phyloP scores from a whole-genome alignment of 176 grass and related monocot genomes.

The Oryza rufipogon region DNA sequence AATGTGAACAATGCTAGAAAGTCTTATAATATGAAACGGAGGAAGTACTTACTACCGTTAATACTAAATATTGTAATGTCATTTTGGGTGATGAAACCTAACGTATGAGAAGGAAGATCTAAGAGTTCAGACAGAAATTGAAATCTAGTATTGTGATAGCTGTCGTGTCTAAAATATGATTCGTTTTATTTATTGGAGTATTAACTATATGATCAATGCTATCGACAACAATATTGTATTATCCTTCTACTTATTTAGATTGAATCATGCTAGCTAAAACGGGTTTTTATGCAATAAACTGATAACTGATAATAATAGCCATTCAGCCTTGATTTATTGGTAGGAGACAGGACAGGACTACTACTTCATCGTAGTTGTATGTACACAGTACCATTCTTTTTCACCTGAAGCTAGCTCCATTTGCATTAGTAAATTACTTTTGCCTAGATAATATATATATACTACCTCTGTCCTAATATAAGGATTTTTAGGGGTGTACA shows the following conservation, averaged over 20 bases:
- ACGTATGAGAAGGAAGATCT: neutral
- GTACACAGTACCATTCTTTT: neutral
- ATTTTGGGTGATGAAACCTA: neutral
- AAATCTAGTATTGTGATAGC: neutral
- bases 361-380: neutral
- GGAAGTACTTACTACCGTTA: neutral
- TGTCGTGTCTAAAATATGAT: neutral
- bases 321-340: neutral
- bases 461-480: too few species aligned
- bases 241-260: neutral
- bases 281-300: neutral
- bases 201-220: neutral
- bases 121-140: neutral
- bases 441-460: too few species aligned
- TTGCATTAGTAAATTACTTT: neutral
- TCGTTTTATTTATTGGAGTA: slow-evolving; percentile 5
- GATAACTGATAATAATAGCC: neutral
- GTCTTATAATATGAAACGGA: too few species aligned
- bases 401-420: neutral
- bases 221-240: slow-evolving; percentile 6
- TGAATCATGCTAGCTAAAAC: neutral
- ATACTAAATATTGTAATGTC: neutral
- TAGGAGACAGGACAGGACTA: neutral
- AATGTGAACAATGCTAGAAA: too few species aligned
- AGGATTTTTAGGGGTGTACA: too few species aligned